phyloP scores from a whole-genome alignment of 768 basidiomycete genomes.

The Strobilomyces dryophilus region DNA sequence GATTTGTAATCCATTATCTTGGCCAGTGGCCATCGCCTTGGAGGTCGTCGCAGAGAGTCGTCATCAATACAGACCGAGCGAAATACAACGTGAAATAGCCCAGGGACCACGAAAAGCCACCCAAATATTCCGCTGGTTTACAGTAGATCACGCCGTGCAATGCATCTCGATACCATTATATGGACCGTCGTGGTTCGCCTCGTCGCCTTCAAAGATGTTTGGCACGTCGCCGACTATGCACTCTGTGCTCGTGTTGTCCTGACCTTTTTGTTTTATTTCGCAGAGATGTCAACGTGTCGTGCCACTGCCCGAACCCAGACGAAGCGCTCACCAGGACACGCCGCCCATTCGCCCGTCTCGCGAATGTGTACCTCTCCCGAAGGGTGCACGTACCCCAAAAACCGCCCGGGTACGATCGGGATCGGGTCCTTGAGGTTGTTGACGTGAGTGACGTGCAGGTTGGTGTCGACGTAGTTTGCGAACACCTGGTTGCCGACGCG shows the following conservation, averaged over 20 bases:
- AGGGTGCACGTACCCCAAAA: conserved; percentile 38
- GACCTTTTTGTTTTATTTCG: conserved; percentile 35
- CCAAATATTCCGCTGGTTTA: not conserved
- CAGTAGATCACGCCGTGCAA: not conserved
- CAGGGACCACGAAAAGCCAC: not conserved
- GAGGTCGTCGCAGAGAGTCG: too few relatives aligned
- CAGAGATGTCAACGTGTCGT: too few relatives aligned
- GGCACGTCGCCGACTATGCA: conserved; percentile 22
- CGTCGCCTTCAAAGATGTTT: conserved; percentile 39
- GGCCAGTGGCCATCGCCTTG: too few relatives aligned
- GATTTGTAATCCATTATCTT: not conserved
- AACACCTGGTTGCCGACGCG: conserved; percentile 54
- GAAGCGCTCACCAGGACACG: conserved; percentile 42
- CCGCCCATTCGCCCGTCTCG: conserved; percentile 43
- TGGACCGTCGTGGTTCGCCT: conserved; percentile 43
- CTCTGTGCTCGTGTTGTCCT: conserved; percentile 50
- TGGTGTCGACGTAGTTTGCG: conserved; percentile 49
- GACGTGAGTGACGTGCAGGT: conserved; percentile 44
- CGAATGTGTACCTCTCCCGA: conserved; percentile 41
- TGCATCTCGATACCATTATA: conserved; percentile 25
- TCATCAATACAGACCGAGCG: too few relatives aligned
- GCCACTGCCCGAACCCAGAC: not conserved
- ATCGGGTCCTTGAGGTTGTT: conserved; percentile 44
- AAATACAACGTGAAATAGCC: not conserved
- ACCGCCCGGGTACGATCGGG: conserved; percentile 31